Evolutionary conservation across 2,329 filamentous ascomycete genomes (phyloP).

Genomic region (Setomelanomma holmii): DNA sequence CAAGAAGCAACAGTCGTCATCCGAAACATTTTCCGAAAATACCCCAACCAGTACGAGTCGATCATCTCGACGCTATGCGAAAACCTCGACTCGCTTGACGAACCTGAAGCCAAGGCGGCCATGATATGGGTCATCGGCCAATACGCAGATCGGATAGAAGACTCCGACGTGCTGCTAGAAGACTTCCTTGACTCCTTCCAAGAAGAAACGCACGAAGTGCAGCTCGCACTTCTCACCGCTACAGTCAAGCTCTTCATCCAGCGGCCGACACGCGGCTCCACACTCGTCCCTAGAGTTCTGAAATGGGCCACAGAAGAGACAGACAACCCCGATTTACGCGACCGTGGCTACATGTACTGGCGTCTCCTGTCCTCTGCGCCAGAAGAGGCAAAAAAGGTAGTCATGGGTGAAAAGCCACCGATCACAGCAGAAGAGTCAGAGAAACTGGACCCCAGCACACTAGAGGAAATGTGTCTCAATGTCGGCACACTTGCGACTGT

Average conservation of each 20-base stretch:
- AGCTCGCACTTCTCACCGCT: slow-evolving; percentile 90
- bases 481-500: slow-evolving; percentile 96
- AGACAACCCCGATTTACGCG: slow-evolving; percentile 96
- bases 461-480: slow-evolving; percentile 97
- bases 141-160: slow-evolving; percentile 96
- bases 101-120: slow-evolving; percentile 96
- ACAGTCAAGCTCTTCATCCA: slow-evolving; percentile 99
- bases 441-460: slow-evolving; percentile 85
- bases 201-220: slow-evolving; percentile 94
- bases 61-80: slow-evolving; percentile 97
- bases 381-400: slow-evolving; percentile 80
- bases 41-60: slow-evolving; percentile 97
- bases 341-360: slow-evolving; percentile 99
- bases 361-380: slow-evolving; percentile 92
- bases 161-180: slow-evolving; percentile 90
- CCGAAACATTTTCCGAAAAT: slow-evolving; percentile 98
- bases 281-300: slow-evolving; percentile 89
- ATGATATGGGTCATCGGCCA: slow-evolving; percentile 99
- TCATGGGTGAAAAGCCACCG: slow-evolving; percentile 96
- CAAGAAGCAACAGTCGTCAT: slow-evolving; percentile 99
- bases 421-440: slow-evolving; percentile 92
- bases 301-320: slow-evolving; percentile 99
- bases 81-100: slow-evolving; percentile 93
- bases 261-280: slow-evolving; percentile 90
- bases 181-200: slow-evolving; percentile 94